phyloP scores from a whole-genome alignment of 2,329 filamentous ascomycete genomes.

The Cryphonectria carpinicola region DNA sequence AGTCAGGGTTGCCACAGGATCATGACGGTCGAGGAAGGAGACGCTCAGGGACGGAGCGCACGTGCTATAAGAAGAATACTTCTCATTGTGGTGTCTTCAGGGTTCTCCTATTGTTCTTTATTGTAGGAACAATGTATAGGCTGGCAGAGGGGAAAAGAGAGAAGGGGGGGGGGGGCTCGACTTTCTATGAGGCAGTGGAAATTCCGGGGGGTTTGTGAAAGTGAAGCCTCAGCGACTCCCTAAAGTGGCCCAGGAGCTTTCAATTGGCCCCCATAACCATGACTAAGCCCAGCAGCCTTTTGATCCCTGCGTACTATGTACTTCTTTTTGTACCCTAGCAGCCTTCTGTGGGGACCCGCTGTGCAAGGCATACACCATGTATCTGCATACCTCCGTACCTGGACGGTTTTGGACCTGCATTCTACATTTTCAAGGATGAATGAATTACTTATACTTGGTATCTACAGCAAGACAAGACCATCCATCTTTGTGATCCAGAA shows the following conservation, averaged over 20 bases:
- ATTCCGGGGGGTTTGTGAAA: not conserved
- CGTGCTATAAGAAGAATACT: not conserved
- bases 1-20: slow-evolving; percentile 20
- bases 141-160: not conserved
- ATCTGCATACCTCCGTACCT: not conserved
- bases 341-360: not conserved
- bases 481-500: not conserved
- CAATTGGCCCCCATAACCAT: not conserved
- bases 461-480: not conserved
- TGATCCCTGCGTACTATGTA: not conserved
- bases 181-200: not conserved
- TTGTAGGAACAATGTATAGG: not conserved
- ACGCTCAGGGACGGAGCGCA: slow-evolving; percentile 19
- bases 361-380: not conserved
- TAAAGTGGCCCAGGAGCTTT: not conserved
- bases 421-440: not conserved
- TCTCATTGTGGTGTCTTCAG: not conserved
- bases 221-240: not conserved
- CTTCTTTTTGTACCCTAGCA: not conserved
- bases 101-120: not conserved
- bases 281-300: not conserved
- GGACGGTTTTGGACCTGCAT: not conserved
- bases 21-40: slow-evolving; percentile 17
- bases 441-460: too few relatives aligned
- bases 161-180: not conserved